Evolutionary conservation across 495 filamentous ascomycete species (phyloP).

Genomic region (Pseudomonodictys pantanalensis): DNA sequence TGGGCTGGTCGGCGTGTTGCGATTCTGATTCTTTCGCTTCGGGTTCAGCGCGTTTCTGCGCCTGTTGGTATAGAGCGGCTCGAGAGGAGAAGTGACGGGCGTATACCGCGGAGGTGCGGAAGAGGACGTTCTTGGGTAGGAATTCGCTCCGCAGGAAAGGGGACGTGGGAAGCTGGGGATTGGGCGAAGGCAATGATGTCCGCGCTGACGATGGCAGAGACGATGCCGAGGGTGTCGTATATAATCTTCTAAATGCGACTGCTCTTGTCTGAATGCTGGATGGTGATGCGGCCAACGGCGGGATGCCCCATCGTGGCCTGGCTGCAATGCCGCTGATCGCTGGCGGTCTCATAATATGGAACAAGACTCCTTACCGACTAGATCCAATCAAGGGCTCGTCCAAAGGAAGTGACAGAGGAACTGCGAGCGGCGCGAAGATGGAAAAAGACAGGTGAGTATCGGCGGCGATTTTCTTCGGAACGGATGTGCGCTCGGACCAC

Average conservation of each 20-base stretch:
- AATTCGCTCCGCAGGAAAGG: slow-evolving; percentile 33
- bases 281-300: slow-evolving; percentile 24
- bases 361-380: background rate
- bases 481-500: slow-evolving; percentile 16
- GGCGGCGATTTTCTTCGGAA: slow-evolving; percentile 18
- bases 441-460: slow-evolving; percentile 7
- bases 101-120: slow-evolving; percentile 24
- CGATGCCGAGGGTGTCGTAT: slow-evolving; percentile 32
- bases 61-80: slow-evolving; percentile 30
- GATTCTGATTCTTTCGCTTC: slow-evolving; percentile 46
- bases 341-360: slow-evolving; percentile 38
- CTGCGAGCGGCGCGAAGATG: slow-evolving; percentile 5
- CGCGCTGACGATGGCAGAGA: slow-evolving; percentile 19
- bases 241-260: slow-evolving; percentile 59
- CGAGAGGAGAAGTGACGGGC: slow-evolving; percentile 31
- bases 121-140: slow-evolving; percentile 36
- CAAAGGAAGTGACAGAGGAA: slow-evolving; percentile 1
- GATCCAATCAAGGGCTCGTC: background rate
- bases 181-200: slow-evolving; percentile 8
- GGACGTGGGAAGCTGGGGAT: slow-evolving; percentile 16
- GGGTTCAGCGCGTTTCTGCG: slow-evolving; percentile 29
- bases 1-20: slow-evolving; percentile 37
- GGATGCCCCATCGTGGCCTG: slow-evolving; percentile 32
- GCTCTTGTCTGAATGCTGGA: slow-evolving; percentile 49
- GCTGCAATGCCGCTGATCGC: slow-evolving; percentile 26